These are phyloP conservation scores for Phyllosticta paracitricarpa DNA, from an alignment of 2,329 filamentous ascomycete genomes.

Conservation along the genomic window DNA sequence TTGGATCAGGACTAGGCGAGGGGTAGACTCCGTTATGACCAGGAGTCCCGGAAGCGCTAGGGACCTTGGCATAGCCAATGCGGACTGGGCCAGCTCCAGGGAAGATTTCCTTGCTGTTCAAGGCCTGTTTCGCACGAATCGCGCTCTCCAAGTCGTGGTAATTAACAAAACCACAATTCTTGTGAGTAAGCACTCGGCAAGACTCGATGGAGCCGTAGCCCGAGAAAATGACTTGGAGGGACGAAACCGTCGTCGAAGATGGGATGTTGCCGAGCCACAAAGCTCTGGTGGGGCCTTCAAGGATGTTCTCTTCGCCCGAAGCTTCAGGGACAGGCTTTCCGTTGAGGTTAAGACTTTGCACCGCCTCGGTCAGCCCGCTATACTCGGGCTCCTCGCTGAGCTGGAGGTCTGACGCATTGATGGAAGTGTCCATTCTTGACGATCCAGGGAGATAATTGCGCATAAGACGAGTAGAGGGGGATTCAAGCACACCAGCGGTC, in stretches of 20 bases:
- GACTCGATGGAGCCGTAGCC: constrained; percentile 86
- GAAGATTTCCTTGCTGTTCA: constrained; percentile 98
- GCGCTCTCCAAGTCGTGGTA: constrained; percentile 89
- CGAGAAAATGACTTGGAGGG: constrained; percentile 88
- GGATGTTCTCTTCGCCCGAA: constrained; percentile 59
- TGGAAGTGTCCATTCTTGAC: constrained; percentile 63
- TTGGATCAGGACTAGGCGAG: constrained; percentile 83
- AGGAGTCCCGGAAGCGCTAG: constrained; percentile 78
- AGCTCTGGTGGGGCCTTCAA: constrained; percentile 85
- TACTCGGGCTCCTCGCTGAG: constrained; percentile 68
- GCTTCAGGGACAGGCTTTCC: constrained; percentile 54
- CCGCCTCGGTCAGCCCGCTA: constrained; percentile 69
- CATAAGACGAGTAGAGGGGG: constrained; percentile 53
- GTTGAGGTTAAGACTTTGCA: constrained; percentile 69
- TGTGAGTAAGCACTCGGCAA: constrained; percentile 88
- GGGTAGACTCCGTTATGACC: constrained; percentile 80
- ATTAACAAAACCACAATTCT: constrained; percentile 98
- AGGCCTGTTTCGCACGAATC: constrained; percentile 71
- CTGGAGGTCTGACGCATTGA: constrained; percentile 65
- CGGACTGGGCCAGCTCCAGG: constrained; percentile 88
- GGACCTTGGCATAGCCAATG: constrained; percentile 96
- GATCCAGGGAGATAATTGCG: constrained; percentile 68
- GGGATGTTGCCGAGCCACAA: constrained; percentile 97
- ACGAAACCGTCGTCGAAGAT: constrained; percentile 91
- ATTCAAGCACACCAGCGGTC: constrained; percentile 85